Evolutionary conservation across 257 asterid species (phyloP).

Genomic region (Plantago elongata): DNA sequence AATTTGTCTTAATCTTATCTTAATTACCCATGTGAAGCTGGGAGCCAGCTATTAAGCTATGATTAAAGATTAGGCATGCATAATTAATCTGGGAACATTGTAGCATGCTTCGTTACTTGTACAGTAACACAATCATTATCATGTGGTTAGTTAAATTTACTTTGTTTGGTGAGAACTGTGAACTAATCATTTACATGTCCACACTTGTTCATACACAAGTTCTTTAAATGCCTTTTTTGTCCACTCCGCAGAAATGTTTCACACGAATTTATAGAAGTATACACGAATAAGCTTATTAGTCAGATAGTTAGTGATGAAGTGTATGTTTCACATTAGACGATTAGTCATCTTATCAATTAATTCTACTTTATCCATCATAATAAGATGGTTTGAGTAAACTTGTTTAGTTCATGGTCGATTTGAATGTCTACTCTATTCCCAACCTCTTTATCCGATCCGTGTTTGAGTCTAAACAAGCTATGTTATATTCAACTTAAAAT

Average conservation of each 20-base stretch:
- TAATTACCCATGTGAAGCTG: constrained; percentile 5
- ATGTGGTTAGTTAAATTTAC: constrained; percentile 2
- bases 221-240: constrained; percentile 1
- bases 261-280: too few species aligned
- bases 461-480: too few species aligned
- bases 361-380: neutral
- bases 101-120: neutral
- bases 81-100: constrained; percentile 1
- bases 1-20: neutral
- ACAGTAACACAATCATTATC: neutral
- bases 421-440: too few species aligned
- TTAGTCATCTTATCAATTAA: too few species aligned
- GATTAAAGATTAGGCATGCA: neutral
- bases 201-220: constrained; percentile 19
- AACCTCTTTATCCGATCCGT: too few species aligned
- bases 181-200: neutral
- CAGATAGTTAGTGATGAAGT: too few species aligned
- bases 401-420: too few species aligned
- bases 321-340: neutral
- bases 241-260: neutral
- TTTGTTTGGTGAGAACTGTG: neutral
- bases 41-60: constrained; percentile 4
- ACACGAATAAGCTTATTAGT: too few species aligned
- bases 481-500: too few species aligned
- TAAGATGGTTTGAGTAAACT: too few species aligned